These are phyloP conservation scores for Flaveria robusta DNA, from an alignment of 129 eudicot species.

Conservation along the genomic window DNA sequence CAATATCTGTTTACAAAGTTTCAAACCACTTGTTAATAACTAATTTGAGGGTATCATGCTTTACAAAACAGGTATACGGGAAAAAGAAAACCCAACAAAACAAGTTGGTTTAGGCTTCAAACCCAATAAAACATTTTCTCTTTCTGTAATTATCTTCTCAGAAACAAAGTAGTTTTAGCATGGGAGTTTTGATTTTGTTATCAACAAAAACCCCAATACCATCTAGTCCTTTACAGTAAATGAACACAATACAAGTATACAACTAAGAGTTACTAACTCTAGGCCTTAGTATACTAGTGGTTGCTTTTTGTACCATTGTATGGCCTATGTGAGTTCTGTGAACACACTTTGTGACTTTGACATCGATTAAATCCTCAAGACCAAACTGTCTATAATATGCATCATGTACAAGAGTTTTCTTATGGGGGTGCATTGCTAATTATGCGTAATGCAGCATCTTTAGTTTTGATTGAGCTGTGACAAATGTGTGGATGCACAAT, in stretches of 20 bases:
- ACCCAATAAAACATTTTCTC: background rate
- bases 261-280: background rate
- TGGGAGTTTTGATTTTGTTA: background rate
- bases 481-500: background rate
- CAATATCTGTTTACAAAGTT: background rate
- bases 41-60: conserved; percentile 5
- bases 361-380: background rate
- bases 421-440: background rate
- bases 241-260: background rate
- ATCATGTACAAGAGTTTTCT: background rate
- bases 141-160: background rate
- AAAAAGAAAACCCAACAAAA: background rate
- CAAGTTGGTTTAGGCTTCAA: background rate
- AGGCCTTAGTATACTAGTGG: background rate
- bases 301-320: background rate
- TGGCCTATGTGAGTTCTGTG: background rate
- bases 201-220: background rate
- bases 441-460: background rate
- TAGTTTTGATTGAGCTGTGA: background rate
- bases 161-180: background rate
- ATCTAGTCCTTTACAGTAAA: background rate
- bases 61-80: background rate
- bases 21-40: background rate
- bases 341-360: background rate
- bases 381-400: conserved; percentile 1